Percentiles rank a stretch among this genome's conserved stretches.
These are phyloP conservation scores for Diplodia scrobiculata DNA, from an alignment of 2,329 filamentous ascomycete species.

Conservation along the genomic window DNA sequence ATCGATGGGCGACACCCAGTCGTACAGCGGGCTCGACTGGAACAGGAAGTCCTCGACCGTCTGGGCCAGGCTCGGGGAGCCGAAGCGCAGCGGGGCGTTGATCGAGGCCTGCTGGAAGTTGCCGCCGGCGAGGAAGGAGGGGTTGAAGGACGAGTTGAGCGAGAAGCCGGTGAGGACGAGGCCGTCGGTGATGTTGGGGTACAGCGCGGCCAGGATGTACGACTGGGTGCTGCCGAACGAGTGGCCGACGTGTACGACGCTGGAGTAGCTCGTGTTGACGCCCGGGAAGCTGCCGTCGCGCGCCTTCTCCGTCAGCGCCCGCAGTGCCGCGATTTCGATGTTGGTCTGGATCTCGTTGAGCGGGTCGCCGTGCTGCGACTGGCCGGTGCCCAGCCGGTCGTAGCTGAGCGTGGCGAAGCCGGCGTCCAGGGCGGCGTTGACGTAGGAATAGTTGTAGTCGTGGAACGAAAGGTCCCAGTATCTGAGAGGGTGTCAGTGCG, in stretches of 20 bases:
- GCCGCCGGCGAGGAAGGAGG: constrained; percentile 50
- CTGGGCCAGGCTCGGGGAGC: constrained; percentile 25
- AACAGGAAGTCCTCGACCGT: constrained; percentile 8
- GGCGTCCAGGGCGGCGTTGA: constrained; percentile 56
- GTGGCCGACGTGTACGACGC: constrained; percentile 64
- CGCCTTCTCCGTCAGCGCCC: constrained; percentile 55
- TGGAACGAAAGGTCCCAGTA: constrained; percentile 66
- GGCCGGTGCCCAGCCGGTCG: constrained; percentile 64
- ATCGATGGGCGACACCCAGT: neutral
- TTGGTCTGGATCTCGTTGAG: constrained; percentile 61
- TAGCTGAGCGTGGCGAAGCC: constrained; percentile 63
- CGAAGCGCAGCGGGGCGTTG: constrained; percentile 48
- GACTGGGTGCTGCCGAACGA: constrained; percentile 64
- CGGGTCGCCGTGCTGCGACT: constrained; percentile 61
- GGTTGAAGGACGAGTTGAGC: constrained; percentile 50
- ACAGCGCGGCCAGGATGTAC: constrained; percentile 56
- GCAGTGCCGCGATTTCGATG: constrained; percentile 62
- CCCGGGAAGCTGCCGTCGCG: constrained; percentile 51
- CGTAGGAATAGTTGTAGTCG: constrained; percentile 65
- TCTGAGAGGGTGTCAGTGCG: constrained; percentile 35
- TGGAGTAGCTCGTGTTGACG: constrained; percentile 45
- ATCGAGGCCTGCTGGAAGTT: constrained; percentile 53
- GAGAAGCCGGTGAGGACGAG: constrained; percentile 64
- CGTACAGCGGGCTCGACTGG: neutral
- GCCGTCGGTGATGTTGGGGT: constrained; percentile 59